Base-by-base conservation (phyloP, 257 asterid species). In the Vinca minor region DNA sequence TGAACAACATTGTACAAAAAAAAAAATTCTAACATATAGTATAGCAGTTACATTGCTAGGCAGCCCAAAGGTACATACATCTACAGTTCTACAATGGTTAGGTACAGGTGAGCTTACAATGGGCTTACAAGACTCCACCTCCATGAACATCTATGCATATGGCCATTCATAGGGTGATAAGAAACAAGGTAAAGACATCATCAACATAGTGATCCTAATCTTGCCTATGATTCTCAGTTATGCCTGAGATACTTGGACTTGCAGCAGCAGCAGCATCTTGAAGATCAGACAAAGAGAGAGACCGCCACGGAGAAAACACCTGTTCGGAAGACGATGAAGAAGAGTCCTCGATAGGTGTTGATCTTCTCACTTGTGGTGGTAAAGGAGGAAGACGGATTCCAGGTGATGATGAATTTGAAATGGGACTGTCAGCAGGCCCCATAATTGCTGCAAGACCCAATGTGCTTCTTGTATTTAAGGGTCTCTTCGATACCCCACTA, bases 231-330 rank as follows among this genome's bases (percentile, higher is more conserved):
- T 65, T 47, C 64, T 56, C 76, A 72, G 49, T 67, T 60, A 75
- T 53, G 64, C 82, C 85, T 68, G 68, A 49, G 63, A 60, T 28
- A 55, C 77, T 67, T 6, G 83, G 71, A 59, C 62, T 55, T 56
- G 7, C 38, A 34, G 38, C 87, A 54, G 7, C 38, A 34, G 38
- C 87, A 54, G 83, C 88, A 73, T 83, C 87, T 76, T 84, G 95
- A 67, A 90, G 76, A 75, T 89, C 94, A 67, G 85, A 81, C 64
- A 89, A 71, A 50, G 97, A 89, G 77, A 77, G 82, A 31, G 94
- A 84, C 70, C 92, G 82, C 81, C 81, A 82, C 6, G 95, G 59
- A 69, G 84, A 70, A 46, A 78, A 71, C 71, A 71, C 85, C 59
- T 81, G 82, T 31, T 47, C 71, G 3, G 84, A 83, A 66, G 85